phyloP scores from a whole-genome alignment of 345 rosid genomes.

The Ailanthus altissimus region DNA sequence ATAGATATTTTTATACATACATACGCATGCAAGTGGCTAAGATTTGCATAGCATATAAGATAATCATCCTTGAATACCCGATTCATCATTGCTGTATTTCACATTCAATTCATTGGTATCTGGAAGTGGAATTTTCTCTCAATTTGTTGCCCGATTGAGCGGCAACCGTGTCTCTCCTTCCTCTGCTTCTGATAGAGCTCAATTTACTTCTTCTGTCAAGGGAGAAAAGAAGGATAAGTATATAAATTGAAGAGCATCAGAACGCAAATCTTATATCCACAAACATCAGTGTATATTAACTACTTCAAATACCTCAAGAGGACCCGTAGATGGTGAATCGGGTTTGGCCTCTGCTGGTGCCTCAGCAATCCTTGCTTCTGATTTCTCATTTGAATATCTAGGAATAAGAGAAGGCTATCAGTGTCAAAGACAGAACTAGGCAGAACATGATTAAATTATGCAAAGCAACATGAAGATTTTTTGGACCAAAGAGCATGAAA shows the following conservation, averaged over 20 bases:
- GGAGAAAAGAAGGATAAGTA: neutral
- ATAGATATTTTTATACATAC: neutral
- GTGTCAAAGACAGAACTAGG: constrained; percentile 11
- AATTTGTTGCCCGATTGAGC: neutral
- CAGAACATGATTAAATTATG: neutral
- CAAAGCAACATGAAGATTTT: neutral
- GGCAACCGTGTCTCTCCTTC: neutral
- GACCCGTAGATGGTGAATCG: constrained; percentile 31
- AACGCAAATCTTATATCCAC: neutral
- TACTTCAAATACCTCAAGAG: constrained; percentile 49
- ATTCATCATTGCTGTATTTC: neutral
- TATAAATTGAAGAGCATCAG: neutral
- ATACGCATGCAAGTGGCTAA: constrained; percentile 1
- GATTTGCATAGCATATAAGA: constrained; percentile 9
- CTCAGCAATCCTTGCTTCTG: constrained; percentile 73
- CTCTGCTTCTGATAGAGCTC: constrained; percentile 3
- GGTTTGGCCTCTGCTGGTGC: constrained; percentile 46
- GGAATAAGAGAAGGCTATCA: neutral
- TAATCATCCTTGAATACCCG: constrained; percentile 1
- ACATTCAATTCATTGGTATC: neutral
- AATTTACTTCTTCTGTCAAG: constrained; percentile 23
- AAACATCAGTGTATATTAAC: neutral
- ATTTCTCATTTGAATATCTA: constrained; percentile 91
- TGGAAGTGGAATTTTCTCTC: neutral
- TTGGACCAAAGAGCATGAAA: neutral